phyloP scores from a whole-genome alignment of 2,329 filamentous ascomycete genomes.

The Neopestalotiopsis sp. region DNA sequence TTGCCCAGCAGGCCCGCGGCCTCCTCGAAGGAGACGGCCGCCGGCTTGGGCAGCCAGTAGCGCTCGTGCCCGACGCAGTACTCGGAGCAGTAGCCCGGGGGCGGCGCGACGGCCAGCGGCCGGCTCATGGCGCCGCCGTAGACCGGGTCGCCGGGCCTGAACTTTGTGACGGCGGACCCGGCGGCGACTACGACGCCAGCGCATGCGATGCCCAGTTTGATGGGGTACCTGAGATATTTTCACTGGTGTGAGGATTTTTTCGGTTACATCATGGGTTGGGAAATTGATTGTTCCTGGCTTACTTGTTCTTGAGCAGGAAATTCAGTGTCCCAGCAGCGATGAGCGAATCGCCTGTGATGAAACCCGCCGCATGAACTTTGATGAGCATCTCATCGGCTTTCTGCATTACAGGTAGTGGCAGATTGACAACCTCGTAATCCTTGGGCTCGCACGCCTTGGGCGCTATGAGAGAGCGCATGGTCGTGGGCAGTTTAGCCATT shows the following conservation, averaged over 20 bases:
- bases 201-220: slow-evolving; percentile 31
- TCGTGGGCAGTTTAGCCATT: slow-evolving; percentile 23
- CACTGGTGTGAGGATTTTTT: slow-evolving; percentile 22
- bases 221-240: slow-evolving; percentile 26
- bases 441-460: slow-evolving; percentile 43
- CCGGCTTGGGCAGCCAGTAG: slow-evolving; percentile 39
- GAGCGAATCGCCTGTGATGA: slow-evolving; percentile 42
- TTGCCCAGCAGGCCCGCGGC: slow-evolving; percentile 42
- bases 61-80: slow-evolving; percentile 43
- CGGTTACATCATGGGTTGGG: slow-evolving; percentile 15
- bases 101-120: slow-evolving; percentile 36
- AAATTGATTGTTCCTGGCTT: slow-evolving; percentile 17
- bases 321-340: slow-evolving; percentile 31
- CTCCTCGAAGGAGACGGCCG: slow-evolving; percentile 36
- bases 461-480: slow-evolving; percentile 50
- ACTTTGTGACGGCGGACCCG: slow-evolving; percentile 32
- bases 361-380: slow-evolving; percentile 40
- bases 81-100: slow-evolving; percentile 43
- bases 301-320: slow-evolving; percentile 35
- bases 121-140: slow-evolving; percentile 44
- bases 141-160: slow-evolving; percentile 42
- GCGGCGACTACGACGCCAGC: slow-evolving; percentile 37
- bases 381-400: slow-evolving; percentile 49
- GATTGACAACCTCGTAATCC: slow-evolving; percentile 43
- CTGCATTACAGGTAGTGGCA: slow-evolving; percentile 50